Evolutionary conservation across 2,329 filamentous ascomycete species (phyloP), one percentile per base, ranked within the genome.

Genomic region (Colletotrichum coccodes): DNA sequence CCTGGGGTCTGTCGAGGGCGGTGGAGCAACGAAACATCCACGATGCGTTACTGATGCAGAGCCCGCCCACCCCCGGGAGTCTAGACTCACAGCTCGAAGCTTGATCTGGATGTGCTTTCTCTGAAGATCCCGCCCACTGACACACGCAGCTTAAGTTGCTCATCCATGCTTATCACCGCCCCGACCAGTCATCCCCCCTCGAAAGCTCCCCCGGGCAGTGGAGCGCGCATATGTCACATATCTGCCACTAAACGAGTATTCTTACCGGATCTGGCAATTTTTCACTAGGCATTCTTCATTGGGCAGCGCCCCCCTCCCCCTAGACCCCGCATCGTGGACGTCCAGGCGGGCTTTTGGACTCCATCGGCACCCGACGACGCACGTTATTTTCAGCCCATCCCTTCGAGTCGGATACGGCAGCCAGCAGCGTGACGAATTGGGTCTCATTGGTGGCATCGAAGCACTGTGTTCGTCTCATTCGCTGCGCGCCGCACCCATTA

Each of bases 381-480:
- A 60, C n/a, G 44, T 49, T 23, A 16, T 47, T 60, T 38, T 38
- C 16, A 18, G 8, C 21, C 18, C 16, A 23, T 4, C 32, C 30
- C 21, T n/a, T 21, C 12, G n/a, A n/a, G n/a, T 30, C 23, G 9
- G 6, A 8, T 14, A 28, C 23, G 16, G 8, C 30, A 30, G 16
- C 16, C 30, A 30, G 32, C 57, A 30, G n/a, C 42, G 42, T 18
- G 11, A 60, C 30, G 2, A 12, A n/a, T 38, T 7, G 11, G 21
- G 9, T 14, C 32, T 16, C 18, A 11, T 40, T 40, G 57, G 44
- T 21, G 6, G 28, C 16, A 23, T 6, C 9, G 11, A 28, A 26
- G 44, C 57, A 60, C 57, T 49, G 57, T 60, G 57, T 60, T 60
- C 57, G 57, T 60, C 57, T 44, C 57, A 50, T 60, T 60, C 57